Conservation (phyloP, 768 basidiomycete species). For the Terana coerulea region DNA sequence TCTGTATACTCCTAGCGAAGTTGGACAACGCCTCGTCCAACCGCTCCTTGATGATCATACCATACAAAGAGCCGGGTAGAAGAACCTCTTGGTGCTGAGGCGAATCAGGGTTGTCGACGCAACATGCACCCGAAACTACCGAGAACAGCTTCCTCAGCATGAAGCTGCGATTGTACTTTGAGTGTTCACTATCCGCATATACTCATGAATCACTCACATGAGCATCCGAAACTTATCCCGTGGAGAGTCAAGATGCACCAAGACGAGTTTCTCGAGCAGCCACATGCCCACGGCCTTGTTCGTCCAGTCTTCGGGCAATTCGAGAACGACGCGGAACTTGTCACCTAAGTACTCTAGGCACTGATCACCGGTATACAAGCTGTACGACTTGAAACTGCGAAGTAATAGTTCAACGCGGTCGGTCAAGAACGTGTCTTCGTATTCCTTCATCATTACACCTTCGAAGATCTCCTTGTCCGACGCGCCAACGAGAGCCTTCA, state of each 20-base stretch:
- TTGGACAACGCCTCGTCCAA: conserved; percentile 84
- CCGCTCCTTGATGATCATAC: conserved; percentile 97
- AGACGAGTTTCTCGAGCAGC: conserved; percentile 79
- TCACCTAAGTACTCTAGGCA: conserved; percentile 94
- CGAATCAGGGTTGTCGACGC: conserved; percentile 96
- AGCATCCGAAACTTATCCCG: conserved; percentile 95
- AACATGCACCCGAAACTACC: conserved; percentile 84
- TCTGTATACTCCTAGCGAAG: conserved; percentile 62
- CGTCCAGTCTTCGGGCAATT: conserved; percentile 90
- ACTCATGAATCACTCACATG: conserved; percentile 52
- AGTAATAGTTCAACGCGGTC: conserved; percentile 94
- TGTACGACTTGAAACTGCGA: conserved; percentile 93
- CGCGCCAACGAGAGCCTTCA: conserved; percentile 88
- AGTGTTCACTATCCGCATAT: not conserved
- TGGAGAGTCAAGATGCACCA: conserved; percentile 84
- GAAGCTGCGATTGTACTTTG: conserved; percentile 51
- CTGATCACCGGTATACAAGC: conserved; percentile 81
- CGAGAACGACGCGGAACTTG: conserved; percentile 91
- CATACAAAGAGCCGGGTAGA: conserved; percentile 87
- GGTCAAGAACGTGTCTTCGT: conserved; percentile 94
- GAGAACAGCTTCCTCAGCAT: conserved; percentile 97
- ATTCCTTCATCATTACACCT: conserved; percentile 94
- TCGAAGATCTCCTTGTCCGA: conserved; percentile 97
- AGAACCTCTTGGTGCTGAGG: conserved; percentile 98
- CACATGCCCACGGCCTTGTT: conserved; percentile 78